Evolutionary conservation across 306 rosid genomes (phyloP).

Genomic region (Prunus mongolica): DNA sequence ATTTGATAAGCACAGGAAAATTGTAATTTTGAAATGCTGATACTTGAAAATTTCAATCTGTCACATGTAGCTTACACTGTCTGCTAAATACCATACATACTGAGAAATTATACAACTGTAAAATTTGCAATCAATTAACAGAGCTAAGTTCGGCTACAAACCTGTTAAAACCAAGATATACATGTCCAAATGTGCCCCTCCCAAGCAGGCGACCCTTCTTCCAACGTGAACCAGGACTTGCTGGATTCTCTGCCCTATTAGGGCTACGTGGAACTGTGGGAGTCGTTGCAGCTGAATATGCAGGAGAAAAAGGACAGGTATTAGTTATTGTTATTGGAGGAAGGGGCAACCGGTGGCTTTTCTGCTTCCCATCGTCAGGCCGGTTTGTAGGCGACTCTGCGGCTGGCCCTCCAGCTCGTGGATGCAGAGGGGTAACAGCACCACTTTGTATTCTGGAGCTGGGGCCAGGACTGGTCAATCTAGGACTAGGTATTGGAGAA

Average conservation of each 20-base stretch:
- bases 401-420: constrained; percentile 65
- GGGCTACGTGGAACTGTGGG: constrained; percentile 96
- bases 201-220: constrained; percentile 92
- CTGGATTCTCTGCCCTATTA: constrained; percentile 75
- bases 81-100: constrained; percentile 1
- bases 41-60: background rate
- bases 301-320: constrained; percentile 68
- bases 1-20: background rate
- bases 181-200: constrained; percentile 94
- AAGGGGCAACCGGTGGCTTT: constrained; percentile 90
- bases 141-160: constrained; percentile 6
- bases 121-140: background rate
- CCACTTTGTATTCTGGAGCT: constrained; percentile 87
- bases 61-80: background rate
- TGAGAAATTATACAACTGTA: constrained; percentile 10
- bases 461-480: constrained; percentile 64
- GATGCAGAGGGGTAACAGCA: constrained; percentile 93
- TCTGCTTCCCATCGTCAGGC: constrained; percentile 72
- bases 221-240: constrained; percentile 85
- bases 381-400: constrained; percentile 62
- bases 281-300: constrained; percentile 88
- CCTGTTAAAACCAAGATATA: constrained; percentile 93
- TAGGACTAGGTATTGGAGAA: constrained; percentile 83
- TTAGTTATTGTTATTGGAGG: constrained; percentile 69
- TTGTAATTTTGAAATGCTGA: background rate